Conservation (phyloP, 495 filamentous ascomycete species). For the Penicillium ucsense region DNA sequence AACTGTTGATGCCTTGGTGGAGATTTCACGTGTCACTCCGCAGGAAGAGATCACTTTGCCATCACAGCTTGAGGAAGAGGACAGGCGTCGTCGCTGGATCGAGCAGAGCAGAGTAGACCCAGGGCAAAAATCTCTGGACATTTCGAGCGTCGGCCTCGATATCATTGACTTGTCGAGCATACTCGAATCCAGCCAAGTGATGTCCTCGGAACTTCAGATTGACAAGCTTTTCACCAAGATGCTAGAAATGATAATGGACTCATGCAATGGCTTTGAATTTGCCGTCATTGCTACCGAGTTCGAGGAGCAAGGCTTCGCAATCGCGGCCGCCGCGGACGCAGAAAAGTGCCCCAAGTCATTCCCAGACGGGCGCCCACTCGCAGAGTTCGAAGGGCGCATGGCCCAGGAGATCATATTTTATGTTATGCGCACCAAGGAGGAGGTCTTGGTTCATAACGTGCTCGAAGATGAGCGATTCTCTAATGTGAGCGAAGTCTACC, state of each 20-base stretch:
- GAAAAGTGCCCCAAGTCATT: conserved; percentile 47
- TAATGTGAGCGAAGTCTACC: conserved; percentile 64
- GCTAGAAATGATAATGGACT: conserved; percentile 83
- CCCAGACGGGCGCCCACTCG: conserved; percentile 56
- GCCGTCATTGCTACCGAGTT: conserved; percentile 72
- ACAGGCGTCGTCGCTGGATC: conserved; percentile 63
- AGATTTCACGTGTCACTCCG: conserved; percentile 45
- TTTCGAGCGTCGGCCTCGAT: conserved; percentile 46
- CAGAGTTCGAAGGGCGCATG: conserved; percentile 52
- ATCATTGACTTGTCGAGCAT: conserved; percentile 85
- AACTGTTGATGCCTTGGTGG: conserved; percentile 46
- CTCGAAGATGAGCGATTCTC: conserved; percentile 80
- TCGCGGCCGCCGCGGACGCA: conserved; percentile 66
- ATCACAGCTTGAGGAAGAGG: conserved; percentile 44
- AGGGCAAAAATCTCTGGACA: conserved; percentile 30
- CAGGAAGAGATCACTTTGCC: conserved; percentile 33
- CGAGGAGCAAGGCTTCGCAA: conserved; percentile 59
- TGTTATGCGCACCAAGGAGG: conserved; percentile 72
- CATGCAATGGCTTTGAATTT: conserved; percentile 70
- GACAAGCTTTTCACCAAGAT: conserved; percentile 79
- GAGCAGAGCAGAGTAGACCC: conserved; percentile 46
- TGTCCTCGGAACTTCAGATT: conserved; percentile 79
- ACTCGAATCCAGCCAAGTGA: conserved; percentile 77
- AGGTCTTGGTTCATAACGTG: conserved; percentile 74
- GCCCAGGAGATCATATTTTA: conserved; percentile 74